Conservation (phyloP, 768 basidiomycete genomes). For the Suillus subalutaceus region DNA sequence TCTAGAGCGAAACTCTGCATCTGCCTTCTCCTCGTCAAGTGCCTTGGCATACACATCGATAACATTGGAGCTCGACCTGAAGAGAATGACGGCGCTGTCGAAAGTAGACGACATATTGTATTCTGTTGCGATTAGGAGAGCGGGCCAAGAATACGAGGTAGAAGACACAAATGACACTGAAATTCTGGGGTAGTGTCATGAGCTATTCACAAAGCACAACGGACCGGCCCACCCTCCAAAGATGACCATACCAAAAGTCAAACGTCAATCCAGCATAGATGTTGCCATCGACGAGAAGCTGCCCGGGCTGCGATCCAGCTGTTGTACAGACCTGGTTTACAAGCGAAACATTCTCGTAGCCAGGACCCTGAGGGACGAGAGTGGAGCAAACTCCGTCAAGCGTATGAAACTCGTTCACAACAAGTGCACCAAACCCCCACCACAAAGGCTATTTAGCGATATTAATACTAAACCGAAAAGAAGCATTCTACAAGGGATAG, state of each 20-base stretch:
- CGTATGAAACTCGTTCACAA: constrained; percentile 84
- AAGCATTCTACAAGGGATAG: background rate
- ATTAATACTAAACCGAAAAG: background rate
- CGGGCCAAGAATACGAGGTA: constrained; percentile 54
- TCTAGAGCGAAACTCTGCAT: constrained; percentile 14
- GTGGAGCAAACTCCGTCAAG: constrained; percentile 61
- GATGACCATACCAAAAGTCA: constrained; percentile 44
- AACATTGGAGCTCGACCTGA: constrained; percentile 58
- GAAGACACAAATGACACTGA: constrained; percentile 72
- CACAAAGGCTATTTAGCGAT: background rate
- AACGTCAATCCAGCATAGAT: constrained; percentile 51
- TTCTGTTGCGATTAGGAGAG: constrained; percentile 65
- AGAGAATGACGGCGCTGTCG: constrained; percentile 54
- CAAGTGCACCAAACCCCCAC: constrained; percentile 64
- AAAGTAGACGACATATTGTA: constrained; percentile 40
- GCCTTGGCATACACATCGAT: constrained; percentile 21
- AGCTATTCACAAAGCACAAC: background rate
- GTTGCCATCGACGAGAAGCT: constrained; percentile 61
- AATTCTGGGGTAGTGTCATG: constrained; percentile 44
- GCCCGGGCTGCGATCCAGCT: constrained; percentile 64
- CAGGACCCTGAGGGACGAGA: constrained; percentile 63
- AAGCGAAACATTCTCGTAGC: constrained; percentile 57
- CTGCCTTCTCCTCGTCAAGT: constrained; percentile 35
- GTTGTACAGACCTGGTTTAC: constrained; percentile 78
- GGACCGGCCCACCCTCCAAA: constrained; percentile 46